Percentiles rank a stretch among this genome's conserved stretches.
These are phyloP conservation scores for Fusarium algeriense DNA, from an alignment of 2,329 filamentous ascomycete species.

Conservation along the genomic window DNA sequence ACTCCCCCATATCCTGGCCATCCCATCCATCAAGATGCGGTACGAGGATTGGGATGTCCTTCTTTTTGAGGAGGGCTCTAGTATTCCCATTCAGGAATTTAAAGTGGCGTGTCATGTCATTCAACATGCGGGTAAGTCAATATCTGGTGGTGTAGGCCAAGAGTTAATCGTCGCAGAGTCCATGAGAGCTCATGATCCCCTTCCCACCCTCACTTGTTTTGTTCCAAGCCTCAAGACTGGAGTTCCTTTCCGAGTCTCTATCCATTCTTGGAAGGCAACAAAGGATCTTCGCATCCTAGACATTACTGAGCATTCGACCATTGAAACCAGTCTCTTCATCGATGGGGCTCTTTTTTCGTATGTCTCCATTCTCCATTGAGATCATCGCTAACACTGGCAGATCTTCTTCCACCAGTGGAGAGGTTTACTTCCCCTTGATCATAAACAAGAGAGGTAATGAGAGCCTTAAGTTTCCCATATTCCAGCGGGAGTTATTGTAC, in stretches of 20 bases:
- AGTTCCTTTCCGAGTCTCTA: conserved; percentile 75
- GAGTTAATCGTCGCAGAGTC: conserved; percentile 57
- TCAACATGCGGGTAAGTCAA: conserved; percentile 59
- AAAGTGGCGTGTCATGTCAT: conserved; percentile 80
- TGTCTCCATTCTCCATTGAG: neutral
- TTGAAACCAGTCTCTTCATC: conserved; percentile 75
- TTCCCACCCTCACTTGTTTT: conserved; percentile 80
- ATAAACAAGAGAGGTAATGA: conserved; percentile 67
- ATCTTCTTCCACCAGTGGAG: conserved; percentile 66
- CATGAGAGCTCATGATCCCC: conserved; percentile 56
- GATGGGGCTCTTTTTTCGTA: conserved; percentile 76
- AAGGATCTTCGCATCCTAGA: neutral
- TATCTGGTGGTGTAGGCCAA: conserved; percentile 1
- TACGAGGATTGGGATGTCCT: conserved; percentile 90
- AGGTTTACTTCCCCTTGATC: conserved; percentile 63
- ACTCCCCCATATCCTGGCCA: conserved; percentile 42
- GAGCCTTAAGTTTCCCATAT: conserved; percentile 78
- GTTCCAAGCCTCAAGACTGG: conserved; percentile 72
- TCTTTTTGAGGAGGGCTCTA: conserved; percentile 76
- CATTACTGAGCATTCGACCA: conserved; percentile 67
- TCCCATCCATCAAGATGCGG: conserved; percentile 68
- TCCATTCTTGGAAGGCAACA: conserved; percentile 80
- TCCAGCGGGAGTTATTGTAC: conserved; percentile 75
- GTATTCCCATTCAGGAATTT: conserved; percentile 84
- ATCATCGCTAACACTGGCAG: conserved; percentile 51